phyloP scores from a whole-genome alignment of 2,329 filamentous ascomycete species.

The Beauveria rudraprayagi region DNA sequence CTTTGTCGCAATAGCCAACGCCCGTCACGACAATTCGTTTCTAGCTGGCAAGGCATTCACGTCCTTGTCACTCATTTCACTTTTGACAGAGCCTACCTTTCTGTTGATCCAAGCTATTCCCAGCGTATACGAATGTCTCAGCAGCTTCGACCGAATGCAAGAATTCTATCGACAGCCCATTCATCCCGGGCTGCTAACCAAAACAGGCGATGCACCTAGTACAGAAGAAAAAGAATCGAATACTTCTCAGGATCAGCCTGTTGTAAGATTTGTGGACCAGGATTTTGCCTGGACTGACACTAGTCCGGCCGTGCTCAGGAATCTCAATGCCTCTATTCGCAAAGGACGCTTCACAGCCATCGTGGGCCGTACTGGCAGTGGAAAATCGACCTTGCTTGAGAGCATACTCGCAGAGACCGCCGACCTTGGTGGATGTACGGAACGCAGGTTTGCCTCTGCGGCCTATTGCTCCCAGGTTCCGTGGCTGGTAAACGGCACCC shows the following conservation, averaged over 20 bases:
- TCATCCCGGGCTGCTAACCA: not conserved
- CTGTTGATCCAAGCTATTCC: slow-evolving; percentile 9
- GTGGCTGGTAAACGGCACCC: slow-evolving; percentile 14
- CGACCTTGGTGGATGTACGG: not conserved
- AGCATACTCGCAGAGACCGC: slow-evolving; percentile 14
- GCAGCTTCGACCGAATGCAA: slow-evolving; percentile 19
- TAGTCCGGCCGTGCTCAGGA: not conserved
- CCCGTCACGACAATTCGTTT: slow-evolving; percentile 9
- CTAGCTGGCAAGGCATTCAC: slow-evolving; percentile 17
- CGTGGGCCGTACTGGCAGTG: slow-evolving; percentile 11
- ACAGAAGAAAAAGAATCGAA: not conserved
- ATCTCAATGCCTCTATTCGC: not conserved
- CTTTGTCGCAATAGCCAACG: slow-evolving; percentile 2
- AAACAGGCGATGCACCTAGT: too few relatives aligned
- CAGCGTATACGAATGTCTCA: slow-evolving; percentile 11
- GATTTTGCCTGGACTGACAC: not conserved
- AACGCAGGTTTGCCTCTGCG: not conserved
- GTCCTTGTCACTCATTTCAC: slow-evolving; percentile 18
- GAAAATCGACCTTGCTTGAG: slow-evolving; percentile 14
- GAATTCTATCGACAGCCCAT: slow-evolving; percentile 8
- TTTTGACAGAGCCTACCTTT: slow-evolving; percentile 15
- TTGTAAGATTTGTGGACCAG: not conserved
- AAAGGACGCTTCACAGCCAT: not conserved
- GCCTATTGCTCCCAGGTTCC: slow-evolving; percentile 16
- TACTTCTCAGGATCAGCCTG: not conserved